Conservation (phyloP, 2,329 filamentous ascomycete species). For the Pseudopyrenochaeta lycopersici region DNA sequence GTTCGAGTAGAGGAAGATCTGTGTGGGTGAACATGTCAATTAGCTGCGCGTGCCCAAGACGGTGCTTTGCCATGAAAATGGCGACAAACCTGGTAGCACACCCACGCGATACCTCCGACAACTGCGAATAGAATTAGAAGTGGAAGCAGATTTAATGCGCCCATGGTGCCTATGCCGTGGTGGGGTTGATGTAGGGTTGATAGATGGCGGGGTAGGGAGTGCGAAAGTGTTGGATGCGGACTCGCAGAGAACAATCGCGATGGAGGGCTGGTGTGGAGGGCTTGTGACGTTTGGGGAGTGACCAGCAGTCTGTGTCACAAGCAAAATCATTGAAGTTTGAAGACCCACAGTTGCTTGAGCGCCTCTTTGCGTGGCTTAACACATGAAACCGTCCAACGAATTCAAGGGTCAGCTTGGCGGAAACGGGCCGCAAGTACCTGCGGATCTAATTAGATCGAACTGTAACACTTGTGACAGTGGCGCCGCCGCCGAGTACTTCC, state of each 20-base stretch:
- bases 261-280: neutral
- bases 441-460: neutral
- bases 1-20: conserved; percentile 72
- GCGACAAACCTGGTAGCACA: conserved; percentile 69
- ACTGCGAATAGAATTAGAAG: conserved; percentile 70
- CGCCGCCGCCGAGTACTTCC: neutral
- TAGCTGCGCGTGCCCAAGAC: neutral
- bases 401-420: conserved; percentile 12
- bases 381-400: conserved; percentile 21
- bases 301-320: neutral
- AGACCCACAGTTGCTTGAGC: conserved; percentile 9
- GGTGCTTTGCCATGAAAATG: neutral
- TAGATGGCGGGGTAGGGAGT: conserved; percentile 4
- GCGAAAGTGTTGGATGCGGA: neutral
- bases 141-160: conserved; percentile 66
- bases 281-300: neutral
- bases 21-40: conserved; percentile 7
- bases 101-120: conserved; percentile 66
- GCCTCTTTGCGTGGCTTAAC: conserved; percentile 11
- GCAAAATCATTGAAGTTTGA: conserved; percentile 9
- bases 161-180: conserved; percentile 38
- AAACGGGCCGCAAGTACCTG: conserved; percentile 13
- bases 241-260: neutral
- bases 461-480: neutral
- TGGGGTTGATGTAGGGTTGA: conserved; percentile 5